A percentile compares a stretch with the other conserved stretches of the same genome.
Conservation (phyloP, 73 alveolate genomes). For the Blepharisma stoltei region DNA sequence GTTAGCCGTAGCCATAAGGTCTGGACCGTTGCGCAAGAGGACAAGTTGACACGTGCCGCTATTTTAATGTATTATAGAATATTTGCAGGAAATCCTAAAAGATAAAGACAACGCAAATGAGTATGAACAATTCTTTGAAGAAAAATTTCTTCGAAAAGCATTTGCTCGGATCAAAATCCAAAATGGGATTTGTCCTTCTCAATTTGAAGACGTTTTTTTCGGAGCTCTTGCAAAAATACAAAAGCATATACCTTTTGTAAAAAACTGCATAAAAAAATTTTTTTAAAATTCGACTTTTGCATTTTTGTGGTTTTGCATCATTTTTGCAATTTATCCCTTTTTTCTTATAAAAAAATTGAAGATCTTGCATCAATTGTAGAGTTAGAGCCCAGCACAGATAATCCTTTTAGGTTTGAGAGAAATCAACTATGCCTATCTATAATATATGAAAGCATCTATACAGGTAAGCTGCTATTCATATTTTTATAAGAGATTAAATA, state of each 20-base stretch:
- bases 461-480: not conserved
- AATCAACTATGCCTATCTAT: too few relatives aligned
- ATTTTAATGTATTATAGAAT: too few relatives aligned
- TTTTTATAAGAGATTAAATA: not conserved
- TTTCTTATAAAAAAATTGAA: not conserved
- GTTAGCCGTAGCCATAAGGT: too few relatives aligned
- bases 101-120: not conserved
- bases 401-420: not conserved
- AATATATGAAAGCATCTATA: not conserved
- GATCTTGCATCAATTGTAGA: not conserved
- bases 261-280: too few relatives aligned
- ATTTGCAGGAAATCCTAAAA: conserved; percentile 3
- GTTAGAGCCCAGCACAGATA: not conserved
- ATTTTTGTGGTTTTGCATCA: too few relatives aligned
- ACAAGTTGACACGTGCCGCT: too few relatives aligned
- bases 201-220: not conserved
- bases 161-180: conserved; percentile 7
- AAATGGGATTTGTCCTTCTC: not conserved
- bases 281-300: too few relatives aligned
- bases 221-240: too few relatives aligned
- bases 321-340: too few relatives aligned
- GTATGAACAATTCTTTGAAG: not conserved
- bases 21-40: too few relatives aligned
- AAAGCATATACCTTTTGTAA: too few relatives aligned
- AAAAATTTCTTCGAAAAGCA: not conserved